These are phyloP conservation scores for Sarcomyxa edulis DNA, from an alignment of 768 basidiomycete genomes.

Conservation along the genomic window DNA sequence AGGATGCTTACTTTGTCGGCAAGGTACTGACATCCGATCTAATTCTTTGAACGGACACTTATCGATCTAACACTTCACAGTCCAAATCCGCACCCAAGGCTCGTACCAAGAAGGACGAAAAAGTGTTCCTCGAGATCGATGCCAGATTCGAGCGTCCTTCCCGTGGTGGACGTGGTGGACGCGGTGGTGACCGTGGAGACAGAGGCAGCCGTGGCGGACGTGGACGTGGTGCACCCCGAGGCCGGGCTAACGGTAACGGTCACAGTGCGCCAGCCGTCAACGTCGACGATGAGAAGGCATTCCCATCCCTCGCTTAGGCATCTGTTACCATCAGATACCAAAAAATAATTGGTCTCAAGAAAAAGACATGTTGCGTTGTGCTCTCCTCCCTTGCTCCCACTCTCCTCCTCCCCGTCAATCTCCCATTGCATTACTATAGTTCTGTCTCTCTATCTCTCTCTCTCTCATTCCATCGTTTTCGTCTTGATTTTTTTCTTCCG, in stretches of 20 bases:
- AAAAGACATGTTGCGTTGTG: too few species aligned
- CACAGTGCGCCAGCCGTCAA: constrained; percentile 43
- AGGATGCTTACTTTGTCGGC: constrained; percentile 78
- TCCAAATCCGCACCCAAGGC: constrained; percentile 59
- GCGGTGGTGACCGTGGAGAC: constrained; percentile 35
- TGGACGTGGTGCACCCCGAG: constrained; percentile 24
- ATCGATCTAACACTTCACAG: constrained; percentile 37
- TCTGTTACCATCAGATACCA: not conserved
- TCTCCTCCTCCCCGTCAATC: too few species aligned
- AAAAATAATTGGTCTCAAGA: too few species aligned
- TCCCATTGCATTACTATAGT: constrained; percentile 1
- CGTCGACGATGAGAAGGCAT: constrained; percentile 81
- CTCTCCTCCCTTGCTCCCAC: too few species aligned
- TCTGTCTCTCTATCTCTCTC: constrained; percentile 3
- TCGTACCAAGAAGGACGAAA: constrained; percentile 81
- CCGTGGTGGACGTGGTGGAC: constrained; percentile 57
- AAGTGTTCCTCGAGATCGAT: constrained; percentile 89
- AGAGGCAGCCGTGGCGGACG: constrained; percentile 33
- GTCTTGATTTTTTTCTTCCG: not conserved
- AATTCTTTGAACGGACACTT: not conserved
- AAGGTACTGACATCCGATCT: constrained; percentile 50
- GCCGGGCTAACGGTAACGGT: constrained; percentile 40
- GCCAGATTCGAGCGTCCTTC: constrained; percentile 80
- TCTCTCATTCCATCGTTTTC: constrained; percentile 3
- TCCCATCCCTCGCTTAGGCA: constrained; percentile 76